These are phyloP conservation scores for Astragalus glycyphyllos DNA, from an alignment of 306 rosid species.

Conservation along the genomic window DNA sequence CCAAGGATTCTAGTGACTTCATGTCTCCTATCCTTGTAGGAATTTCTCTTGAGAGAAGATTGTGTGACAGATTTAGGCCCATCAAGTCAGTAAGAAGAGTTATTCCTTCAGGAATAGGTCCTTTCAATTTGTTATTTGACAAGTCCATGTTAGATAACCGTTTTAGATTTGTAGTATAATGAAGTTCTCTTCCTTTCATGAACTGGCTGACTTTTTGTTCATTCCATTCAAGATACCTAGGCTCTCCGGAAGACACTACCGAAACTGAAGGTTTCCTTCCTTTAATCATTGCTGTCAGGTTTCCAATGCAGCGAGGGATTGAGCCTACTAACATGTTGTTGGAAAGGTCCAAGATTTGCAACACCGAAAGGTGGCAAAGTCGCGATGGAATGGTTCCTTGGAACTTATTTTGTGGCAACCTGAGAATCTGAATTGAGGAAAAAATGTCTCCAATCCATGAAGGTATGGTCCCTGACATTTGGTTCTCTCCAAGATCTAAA, in stretches of 20 bases:
- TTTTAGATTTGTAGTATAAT: slow-evolving; percentile 9
- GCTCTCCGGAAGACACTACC: neutral
- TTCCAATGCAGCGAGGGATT: slow-evolving; percentile 39
- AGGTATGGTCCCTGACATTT: slow-evolving; percentile 8
- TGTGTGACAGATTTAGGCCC: slow-evolving; percentile 30
- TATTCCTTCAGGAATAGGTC: slow-evolving; percentile 28
- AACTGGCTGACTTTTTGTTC: neutral
- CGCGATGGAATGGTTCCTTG: slow-evolving; percentile 4
- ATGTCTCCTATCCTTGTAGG: slow-evolving; percentile 16
- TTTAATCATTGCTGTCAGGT: slow-evolving; percentile 20
- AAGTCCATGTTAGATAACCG: slow-evolving; percentile 14
- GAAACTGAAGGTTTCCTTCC: neutral
- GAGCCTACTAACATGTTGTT: neutral
- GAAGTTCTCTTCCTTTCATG: slow-evolving; percentile 26
- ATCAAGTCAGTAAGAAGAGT: neutral
- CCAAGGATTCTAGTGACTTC: slow-evolving; percentile 36
- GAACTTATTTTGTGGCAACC: neutral
- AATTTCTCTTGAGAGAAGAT: slow-evolving; percentile 11
- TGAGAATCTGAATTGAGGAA: neutral
- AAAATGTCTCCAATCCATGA: neutral
- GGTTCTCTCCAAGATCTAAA: slow-evolving; percentile 39
- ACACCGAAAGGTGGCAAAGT: neutral
- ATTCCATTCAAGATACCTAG: neutral
- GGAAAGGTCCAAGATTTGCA: slow-evolving; percentile 14
- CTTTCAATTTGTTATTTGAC: slow-evolving; percentile 34